A percentile compares a stretch with the other conserved stretches of the same genome.
These are phyloP conservation scores for Russula ochroleuca DNA, from an alignment of 768 basidiomycete genomes.

Conservation along the genomic window DNA sequence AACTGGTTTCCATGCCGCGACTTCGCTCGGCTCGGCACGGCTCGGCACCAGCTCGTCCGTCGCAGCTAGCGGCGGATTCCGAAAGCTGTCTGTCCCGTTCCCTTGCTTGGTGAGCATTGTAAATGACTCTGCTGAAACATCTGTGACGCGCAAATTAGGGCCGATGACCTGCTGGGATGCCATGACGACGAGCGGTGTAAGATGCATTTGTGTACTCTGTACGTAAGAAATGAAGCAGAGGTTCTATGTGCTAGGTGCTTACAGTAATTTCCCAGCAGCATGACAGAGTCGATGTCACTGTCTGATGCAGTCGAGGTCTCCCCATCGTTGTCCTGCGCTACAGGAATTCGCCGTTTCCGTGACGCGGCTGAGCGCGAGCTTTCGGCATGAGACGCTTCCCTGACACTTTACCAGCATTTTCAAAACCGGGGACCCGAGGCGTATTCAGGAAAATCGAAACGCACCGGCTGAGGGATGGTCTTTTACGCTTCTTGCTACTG, in stretches of 20 bases:
- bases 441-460: background rate
- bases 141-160: too few relatives aligned
- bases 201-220: background rate
- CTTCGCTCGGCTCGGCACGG: too few relatives aligned
- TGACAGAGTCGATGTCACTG: too few relatives aligned
- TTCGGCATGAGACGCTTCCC: background rate
- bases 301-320: background rate
- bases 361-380: conserved; percentile 3
- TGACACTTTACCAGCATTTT: background rate
- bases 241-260: background rate
- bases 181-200: too few relatives aligned
- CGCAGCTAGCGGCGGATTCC: too few relatives aligned
- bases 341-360: background rate
- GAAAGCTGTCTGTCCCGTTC: too few relatives aligned
- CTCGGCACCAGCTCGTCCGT: too few relatives aligned
- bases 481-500: conserved; percentile 1
- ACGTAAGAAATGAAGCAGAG: too few relatives aligned
- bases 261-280: background rate
- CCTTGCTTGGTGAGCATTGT: too few relatives aligned
- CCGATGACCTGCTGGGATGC: too few relatives aligned
- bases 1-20: too few relatives aligned
- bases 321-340: background rate
- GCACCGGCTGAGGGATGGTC: background rate
- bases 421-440: background rate
- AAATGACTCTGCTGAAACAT: too few relatives aligned